phyloP scores from a whole-genome alignment of 148 eudicot species.

The Vaccinium macrocarpon region DNA sequence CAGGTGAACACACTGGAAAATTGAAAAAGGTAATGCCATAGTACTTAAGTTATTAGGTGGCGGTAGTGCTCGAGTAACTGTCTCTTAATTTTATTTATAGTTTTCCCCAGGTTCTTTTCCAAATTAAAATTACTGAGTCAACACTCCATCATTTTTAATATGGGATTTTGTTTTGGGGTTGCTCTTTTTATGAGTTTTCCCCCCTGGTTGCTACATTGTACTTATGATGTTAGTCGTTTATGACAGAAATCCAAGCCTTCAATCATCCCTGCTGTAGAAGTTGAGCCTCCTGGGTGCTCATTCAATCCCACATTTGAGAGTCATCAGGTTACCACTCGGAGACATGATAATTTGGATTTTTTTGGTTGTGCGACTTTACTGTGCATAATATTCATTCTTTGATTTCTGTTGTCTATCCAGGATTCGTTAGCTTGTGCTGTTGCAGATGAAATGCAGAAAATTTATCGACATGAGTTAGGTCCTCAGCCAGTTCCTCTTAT shows the following conservation, averaged over 20 bases:
- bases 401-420: conserved; percentile 29
- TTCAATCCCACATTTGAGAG: conserved; percentile 73
- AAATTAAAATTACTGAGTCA: background rate
- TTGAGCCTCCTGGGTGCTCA: conserved; percentile 91
- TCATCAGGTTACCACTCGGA: conserved; percentile 63
- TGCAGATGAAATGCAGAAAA: conserved; percentile 93
- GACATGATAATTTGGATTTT: background rate
- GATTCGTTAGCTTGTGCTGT: conserved; percentile 88
- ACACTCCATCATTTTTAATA: conserved; percentile 4
- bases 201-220: background rate
- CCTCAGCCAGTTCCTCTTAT: conserved; percentile 79
- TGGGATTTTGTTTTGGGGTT: background rate
- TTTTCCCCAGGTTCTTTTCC: background rate
- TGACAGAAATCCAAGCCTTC: conserved; percentile 55
- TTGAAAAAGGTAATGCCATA: conserved; percentile 50
- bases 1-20: conserved; percentile 42
- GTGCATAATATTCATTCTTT: background rate
- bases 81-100: background rate
- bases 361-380: background rate
- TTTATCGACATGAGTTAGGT: conserved; percentile 69
- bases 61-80: background rate
- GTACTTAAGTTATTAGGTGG: background rate
- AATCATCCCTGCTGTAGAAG: conserved; percentile 82
- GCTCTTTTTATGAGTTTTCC: background rate
- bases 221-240: background rate